These are phyloP conservation scores for Cyberlindnera maritima DNA, from an alignment of 805 yeast species.

Conservation along the genomic window DNA sequence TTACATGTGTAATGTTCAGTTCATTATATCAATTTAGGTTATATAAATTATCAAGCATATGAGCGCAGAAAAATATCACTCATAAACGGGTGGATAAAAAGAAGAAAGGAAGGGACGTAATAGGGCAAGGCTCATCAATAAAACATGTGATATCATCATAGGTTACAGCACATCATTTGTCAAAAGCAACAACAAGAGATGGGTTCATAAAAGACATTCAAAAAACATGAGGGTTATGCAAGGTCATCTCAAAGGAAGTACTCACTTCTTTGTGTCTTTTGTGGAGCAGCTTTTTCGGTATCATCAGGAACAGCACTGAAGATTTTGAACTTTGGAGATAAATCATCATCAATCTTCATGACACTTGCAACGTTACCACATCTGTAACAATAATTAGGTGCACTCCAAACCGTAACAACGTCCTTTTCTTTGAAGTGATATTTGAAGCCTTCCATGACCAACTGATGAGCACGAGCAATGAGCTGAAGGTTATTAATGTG, in stretches of 20 bases:
- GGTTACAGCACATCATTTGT: too few species aligned
- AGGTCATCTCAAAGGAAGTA: slow-evolving; percentile 26
- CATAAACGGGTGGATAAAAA: too few species aligned
- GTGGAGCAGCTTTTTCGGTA: slow-evolving; percentile 32
- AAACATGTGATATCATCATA: too few species aligned
- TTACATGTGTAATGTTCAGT: too few species aligned
- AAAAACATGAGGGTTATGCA: background rate
- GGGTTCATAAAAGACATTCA: too few species aligned
- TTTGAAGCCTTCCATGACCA: slow-evolving; percentile 97
- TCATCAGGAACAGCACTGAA: slow-evolving; percentile 96
- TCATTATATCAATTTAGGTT: too few species aligned
- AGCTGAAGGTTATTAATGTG: slow-evolving; percentile 86
- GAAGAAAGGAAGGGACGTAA: too few species aligned
- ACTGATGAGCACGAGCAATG: slow-evolving; percentile 95
- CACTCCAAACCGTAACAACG: slow-evolving; percentile 97
- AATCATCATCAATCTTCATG: slow-evolving; percentile 88
- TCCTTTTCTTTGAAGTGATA: slow-evolving; percentile 90
- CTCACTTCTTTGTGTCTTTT: slow-evolving; percentile 33
- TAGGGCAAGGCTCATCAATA: too few species aligned
- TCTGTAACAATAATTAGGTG: slow-evolving; percentile 95
- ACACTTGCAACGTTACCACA: slow-evolving; percentile 99
- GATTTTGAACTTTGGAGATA: slow-evolving; percentile 87
- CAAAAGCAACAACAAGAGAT: too few species aligned
- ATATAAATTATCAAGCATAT: too few species aligned
- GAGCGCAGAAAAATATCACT: too few species aligned